Conservation (phyloP, 305 asterid genomes). For the Rubia tinctorum region DNA sequence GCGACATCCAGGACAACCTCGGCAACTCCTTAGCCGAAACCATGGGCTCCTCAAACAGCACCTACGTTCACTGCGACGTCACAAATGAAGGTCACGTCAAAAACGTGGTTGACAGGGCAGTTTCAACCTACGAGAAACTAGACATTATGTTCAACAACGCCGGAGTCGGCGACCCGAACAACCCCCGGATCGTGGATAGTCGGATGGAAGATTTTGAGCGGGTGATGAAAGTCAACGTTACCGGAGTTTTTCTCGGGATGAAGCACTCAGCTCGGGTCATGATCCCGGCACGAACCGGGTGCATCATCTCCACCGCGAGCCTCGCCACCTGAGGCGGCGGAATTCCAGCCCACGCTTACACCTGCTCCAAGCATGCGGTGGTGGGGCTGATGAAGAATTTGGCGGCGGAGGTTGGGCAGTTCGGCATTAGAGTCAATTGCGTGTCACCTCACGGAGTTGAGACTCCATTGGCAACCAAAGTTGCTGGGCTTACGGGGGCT, state of each 20-base stretch:
- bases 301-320: conserved; percentile 49
- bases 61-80: conserved; percentile 31
- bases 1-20: conserved; percentile 34
- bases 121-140: conserved; percentile 25
- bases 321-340: conserved; percentile 34
- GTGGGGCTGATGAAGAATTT: conserved; percentile 44
- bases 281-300: conserved; percentile 44
- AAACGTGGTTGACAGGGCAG: conserved; percentile 18
- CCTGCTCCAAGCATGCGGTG: conserved; percentile 50
- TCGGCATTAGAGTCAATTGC: conserved; percentile 65
- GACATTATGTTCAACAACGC: conserved; percentile 33
- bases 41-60: conserved; percentile 6
- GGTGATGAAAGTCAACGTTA: conserved; percentile 9
- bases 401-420: conserved; percentile 52
- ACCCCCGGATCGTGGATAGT: conserved; percentile 7
- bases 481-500: conserved; percentile 22
- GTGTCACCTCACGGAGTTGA: conserved; percentile 43
- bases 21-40: conserved; percentile 16
- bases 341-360: conserved; percentile 39
- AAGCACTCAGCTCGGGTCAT: conserved; percentile 54
- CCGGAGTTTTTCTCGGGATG: conserved; percentile 29
- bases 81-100: conserved; percentile 22
- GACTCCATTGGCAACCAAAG: conserved; percentile 21
- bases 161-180: conserved; percentile 17
- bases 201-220: conserved; percentile 18